phyloP scores from a whole-genome alignment of 371 early-diverging fungal genomes.

The Entomophthora muscae region DNA sequence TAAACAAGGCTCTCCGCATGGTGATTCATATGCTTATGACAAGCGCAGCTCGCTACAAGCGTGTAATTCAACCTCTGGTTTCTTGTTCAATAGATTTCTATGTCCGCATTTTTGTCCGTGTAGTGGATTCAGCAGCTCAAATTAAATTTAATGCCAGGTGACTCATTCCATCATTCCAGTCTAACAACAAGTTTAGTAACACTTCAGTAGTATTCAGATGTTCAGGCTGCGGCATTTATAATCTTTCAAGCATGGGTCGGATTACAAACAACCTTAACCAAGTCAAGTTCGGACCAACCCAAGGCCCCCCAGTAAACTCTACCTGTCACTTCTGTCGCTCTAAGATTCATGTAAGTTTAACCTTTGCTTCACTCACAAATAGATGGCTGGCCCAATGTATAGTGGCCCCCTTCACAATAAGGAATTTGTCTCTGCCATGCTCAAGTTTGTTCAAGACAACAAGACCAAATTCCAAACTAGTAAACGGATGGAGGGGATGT shows the following conservation, averaged over 20 bases:
- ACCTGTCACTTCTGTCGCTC: slow-evolving; percentile 56
- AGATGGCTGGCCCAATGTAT: slow-evolving; percentile 96
- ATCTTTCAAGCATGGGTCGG: slow-evolving; percentile 49
- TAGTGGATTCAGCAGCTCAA: slow-evolving; percentile 53
- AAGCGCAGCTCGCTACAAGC: slow-evolving; percentile 75
- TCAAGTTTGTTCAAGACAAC: slow-evolving; percentile 42
- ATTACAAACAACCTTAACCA: slow-evolving; percentile 27
- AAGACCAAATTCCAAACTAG: slow-evolving; percentile 43
- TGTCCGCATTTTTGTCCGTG: slow-evolving; percentile 95
- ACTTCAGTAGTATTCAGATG: slow-evolving; percentile 71
- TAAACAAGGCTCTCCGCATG: slow-evolving; percentile 60
- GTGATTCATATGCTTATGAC: slow-evolving; percentile 73
- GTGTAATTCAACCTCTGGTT: slow-evolving; percentile 79
- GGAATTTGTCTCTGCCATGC: slow-evolving; percentile 52
- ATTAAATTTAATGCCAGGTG: slow-evolving; percentile 63
- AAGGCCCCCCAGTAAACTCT: slow-evolving; percentile 38
- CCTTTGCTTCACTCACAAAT: background rate
- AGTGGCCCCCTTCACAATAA: slow-evolving; percentile 63
- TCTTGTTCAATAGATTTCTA: slow-evolving; percentile 98
- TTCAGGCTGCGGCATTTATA: slow-evolving; percentile 57
- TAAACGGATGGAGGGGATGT: slow-evolving; percentile 86
- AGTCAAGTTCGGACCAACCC: slow-evolving; percentile 32
- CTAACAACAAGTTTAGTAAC: slow-evolving; percentile 25
- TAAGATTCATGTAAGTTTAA: slow-evolving; percentile 33
- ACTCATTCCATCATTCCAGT: slow-evolving; percentile 48